Conservation (phyloP, 805 yeast species). For the Teunomyces lycoperdinae region DNA sequence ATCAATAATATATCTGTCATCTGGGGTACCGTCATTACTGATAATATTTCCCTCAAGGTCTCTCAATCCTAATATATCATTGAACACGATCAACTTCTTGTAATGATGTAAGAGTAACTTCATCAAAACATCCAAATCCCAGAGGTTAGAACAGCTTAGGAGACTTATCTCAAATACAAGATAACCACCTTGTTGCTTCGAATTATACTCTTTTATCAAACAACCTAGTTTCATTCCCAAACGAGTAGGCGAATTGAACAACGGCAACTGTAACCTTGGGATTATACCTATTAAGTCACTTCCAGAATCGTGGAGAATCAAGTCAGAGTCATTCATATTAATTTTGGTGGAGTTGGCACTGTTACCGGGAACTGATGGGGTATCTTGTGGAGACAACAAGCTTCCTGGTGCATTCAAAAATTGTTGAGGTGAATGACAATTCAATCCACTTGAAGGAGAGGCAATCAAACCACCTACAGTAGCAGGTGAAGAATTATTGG, state of each 20-base stretch:
- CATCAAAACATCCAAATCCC: slow-evolving; percentile 54
- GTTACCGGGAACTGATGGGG: slow-evolving; percentile 5
- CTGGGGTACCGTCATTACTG: not conserved
- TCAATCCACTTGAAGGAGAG: slow-evolving; percentile 30
- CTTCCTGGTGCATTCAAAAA: slow-evolving; percentile 31
- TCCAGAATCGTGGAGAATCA: slow-evolving; percentile 44
- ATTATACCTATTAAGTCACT: slow-evolving; percentile 56
- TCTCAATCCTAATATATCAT: slow-evolving; percentile 36
- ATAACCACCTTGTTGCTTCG: slow-evolving; percentile 11
- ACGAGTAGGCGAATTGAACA: slow-evolving; percentile 68
- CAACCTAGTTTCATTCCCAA: slow-evolving; percentile 72
- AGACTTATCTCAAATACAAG: slow-evolving; percentile 60
- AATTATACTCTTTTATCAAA: slow-evolving; percentile 41
- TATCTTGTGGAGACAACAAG: slow-evolving; percentile 32
- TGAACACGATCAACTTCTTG: slow-evolving; percentile 50
- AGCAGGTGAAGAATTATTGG: slow-evolving; percentile 22
- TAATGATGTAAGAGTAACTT: slow-evolving; percentile 57
- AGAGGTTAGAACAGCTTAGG: slow-evolving; percentile 69
- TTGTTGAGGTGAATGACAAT: slow-evolving; percentile 38
- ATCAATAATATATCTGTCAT: slow-evolving; percentile 9
- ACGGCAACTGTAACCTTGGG: slow-evolving; percentile 59
- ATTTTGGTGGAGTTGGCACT: not conserved
- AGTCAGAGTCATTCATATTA: slow-evolving; percentile 2
- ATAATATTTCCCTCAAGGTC: slow-evolving; percentile 15
- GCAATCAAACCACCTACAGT: slow-evolving; percentile 19